Evolutionary conservation across 73 alveolate genomes (phyloP), one percentile per base, ranked within the genome.

Genomic region (Symbiodinium natans): DNA sequence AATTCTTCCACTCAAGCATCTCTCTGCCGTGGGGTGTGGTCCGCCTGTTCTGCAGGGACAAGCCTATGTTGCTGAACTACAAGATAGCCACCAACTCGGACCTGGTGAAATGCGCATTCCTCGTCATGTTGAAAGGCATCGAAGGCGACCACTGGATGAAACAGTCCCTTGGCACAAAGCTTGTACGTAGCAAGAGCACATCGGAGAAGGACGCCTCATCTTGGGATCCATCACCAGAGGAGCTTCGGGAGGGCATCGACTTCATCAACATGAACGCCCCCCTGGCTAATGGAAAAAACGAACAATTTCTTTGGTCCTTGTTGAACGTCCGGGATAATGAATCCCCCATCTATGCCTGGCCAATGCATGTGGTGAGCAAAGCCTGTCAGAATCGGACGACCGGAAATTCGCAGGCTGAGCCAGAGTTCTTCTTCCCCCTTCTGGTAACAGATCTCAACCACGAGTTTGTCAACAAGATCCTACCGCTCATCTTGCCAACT

Each of bases 341-440:
- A 29, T 59, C 95, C 1, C 84, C 95, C 33, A n/a, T 87, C 71
- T 63, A 4, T 46, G 41, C 46, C 3, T 87, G 95, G 95, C 95
- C 95, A 9, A 27, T 21, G 33, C 86, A 56, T 23, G 85, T 87
- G n/a, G 95, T 87, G 23, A 38, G 31, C 38, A 87, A 87, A 42
- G 95, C 95, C 1, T 87, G 95, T 34, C 19, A 21, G 34, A 87
- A 87, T 41, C 77, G 95, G 15, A 2, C 71, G 23, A 38, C 85
- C 9, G 95, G 95, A 2, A 87, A 87, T 43, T 87, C 86, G 3
- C 94, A 87, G 31, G 41, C 85, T 1, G 95, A 87, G 43, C 95
- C 95, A 0, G 95, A 88, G 21, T 88, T 29, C 68, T 88, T 88
- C 43, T 87, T 87, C 73, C 95, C 95, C 1, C 33, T 87, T 42